Base-by-base conservation (phyloP, 2,329 filamentous ascomycete species). In the Fusarium sp. region DNA sequence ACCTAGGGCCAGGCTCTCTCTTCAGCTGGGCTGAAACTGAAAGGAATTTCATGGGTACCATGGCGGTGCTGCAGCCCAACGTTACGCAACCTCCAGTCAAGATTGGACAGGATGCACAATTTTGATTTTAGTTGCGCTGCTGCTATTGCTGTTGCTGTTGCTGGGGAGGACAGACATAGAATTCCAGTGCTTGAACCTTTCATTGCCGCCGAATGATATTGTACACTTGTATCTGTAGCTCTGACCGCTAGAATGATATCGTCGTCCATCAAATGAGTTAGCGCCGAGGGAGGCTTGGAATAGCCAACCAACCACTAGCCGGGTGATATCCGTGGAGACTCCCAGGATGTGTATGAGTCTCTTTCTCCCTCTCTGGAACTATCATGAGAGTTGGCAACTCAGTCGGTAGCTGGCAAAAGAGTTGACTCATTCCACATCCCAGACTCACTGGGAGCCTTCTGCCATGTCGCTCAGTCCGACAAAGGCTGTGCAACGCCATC, bases 41-140 rank as follows among this genome's bases (percentile, higher is more conserved):
- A 66, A 65, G 27, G 25, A 39, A 52, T 43, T 49, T 45, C 52
- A 62, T 56, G 60, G 53, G 30, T 50, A 51, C 48, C 56, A 64
- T 68, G 61, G 64, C 39, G 41, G 63, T 46, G 53, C 65, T 69
- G 65, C 65, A 68, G 65, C 65, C 65, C 65, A 68, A 68, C 65
- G 65, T 68, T 69, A 66, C 65, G 65, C 65, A 60, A 43, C 63
- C 52, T 67, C 52, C 52, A 65, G 62, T 62, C 41, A 64, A 58
- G 52, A 30, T 30, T 30, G 27, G 27, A 30, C 27, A 30, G 27
- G 27, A 64, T 64, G 46, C 52, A 64, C 61, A 64, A 45, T 30
- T 62, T 23, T 30, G 47, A 23, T 54, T 54, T 53, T 43, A 39
- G 51, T 27, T 54, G 43, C 43, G 32, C 45, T 54, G 22, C 51